Conservation (phyloP, 129 eudicot genomes). For the Ambrosia artemisiifolia region DNA sequence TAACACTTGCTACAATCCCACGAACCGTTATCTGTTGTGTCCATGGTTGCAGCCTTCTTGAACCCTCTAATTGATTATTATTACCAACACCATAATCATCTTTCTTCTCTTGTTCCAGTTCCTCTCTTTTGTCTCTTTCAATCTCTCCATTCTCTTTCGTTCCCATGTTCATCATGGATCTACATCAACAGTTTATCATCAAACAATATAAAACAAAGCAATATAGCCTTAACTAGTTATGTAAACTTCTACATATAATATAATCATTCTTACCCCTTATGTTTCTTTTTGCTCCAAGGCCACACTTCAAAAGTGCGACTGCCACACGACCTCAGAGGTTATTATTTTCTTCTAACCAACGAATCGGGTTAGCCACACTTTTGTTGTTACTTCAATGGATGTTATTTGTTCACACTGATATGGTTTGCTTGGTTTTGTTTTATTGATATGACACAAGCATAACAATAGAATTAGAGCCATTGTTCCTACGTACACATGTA, state of each 20-base stretch:
- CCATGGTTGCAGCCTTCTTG: conserved; percentile 65
- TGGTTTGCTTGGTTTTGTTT: background rate
- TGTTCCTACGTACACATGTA: conserved; percentile 20
- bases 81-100: conserved; percentile 20
- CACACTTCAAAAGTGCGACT: conserved; percentile 14
- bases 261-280: conserved; percentile 17
- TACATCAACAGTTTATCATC: conserved; percentile 14
- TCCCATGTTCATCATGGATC: conserved; percentile 26
- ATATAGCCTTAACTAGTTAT: background rate
- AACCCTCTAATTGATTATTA: conserved; percentile 2
- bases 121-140: conserved; percentile 29
- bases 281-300: conserved; percentile 3
- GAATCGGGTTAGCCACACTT: conserved; percentile 19
- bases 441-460: too few relatives aligned
- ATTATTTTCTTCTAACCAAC: background rate
- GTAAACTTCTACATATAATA: background rate
- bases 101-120: conserved; percentile 25
- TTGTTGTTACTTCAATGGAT: conserved; percentile 12
- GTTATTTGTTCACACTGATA: conserved; percentile 12
- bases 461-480: conserved; percentile 5
- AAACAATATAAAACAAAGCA: conserved; percentile 12
- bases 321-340: conserved; percentile 22
- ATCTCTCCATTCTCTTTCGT: conserved; percentile 40
- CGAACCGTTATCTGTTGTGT: conserved; percentile 59
- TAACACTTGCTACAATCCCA: conserved; percentile 51